Conservation (phyloP, 257 asterid genomes). For the Solanum appendiculatum region DNA sequence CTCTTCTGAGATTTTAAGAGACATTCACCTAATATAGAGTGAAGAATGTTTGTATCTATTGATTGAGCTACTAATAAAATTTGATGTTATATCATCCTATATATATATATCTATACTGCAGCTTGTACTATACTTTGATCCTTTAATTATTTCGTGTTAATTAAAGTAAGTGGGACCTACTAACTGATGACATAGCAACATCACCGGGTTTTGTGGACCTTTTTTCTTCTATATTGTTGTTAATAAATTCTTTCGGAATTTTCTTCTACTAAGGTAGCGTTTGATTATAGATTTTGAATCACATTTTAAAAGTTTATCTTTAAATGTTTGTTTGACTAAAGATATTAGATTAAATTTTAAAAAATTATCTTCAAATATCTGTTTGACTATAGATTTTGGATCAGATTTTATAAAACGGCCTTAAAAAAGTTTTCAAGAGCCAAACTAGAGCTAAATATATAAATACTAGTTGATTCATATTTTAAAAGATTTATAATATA, state of each 20-base stretch:
- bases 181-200: not conserved
- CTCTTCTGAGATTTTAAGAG: slow-evolving; percentile 7
- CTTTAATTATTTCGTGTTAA: not conserved
- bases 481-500: not conserved
- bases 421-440: not conserved
- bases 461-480: not conserved
- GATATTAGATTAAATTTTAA: not conserved
- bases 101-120: not conserved
- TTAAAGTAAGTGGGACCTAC: not conserved
- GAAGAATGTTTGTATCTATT: not conserved
- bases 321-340: not conserved
- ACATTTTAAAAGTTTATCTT: not conserved
- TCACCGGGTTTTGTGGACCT: not conserved
- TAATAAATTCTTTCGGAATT: not conserved
- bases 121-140: not conserved
- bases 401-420: not conserved
- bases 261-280: not conserved
- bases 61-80: not conserved
- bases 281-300: not conserved
- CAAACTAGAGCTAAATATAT: not conserved
- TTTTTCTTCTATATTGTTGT: not conserved
- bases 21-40: not conserved
- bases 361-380: not conserved
- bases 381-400: not conserved
- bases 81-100: not conserved